Evolutionary conservation across 345 rosid genomes (phyloP), one percentile per base, ranked within the genome.

Genomic region (Fremontodendron californicum): DNA sequence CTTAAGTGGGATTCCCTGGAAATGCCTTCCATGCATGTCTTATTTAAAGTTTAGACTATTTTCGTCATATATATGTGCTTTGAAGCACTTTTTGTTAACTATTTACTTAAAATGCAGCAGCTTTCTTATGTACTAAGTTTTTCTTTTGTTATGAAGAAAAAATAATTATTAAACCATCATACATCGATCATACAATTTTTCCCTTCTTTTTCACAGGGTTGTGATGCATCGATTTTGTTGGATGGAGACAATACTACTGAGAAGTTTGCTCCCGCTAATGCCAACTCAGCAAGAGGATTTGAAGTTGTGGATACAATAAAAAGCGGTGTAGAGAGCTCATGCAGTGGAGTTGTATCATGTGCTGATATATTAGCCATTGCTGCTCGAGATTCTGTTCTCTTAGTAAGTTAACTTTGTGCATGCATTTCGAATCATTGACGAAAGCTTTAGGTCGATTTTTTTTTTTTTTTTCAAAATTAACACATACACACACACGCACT

Each of bases 321-420:
- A 83, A 66, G 74, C 10, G 91, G 91, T 2, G 89, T 91, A 51
- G 98, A 94, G 84, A 82, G 77, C 25, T 82, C 82, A 49, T 92
- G 97, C 82, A 86, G 87, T 40, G 96, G 92, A 33, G 81, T 89
- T 75, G 94, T 90, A 23, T 92, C 94, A 0, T 92, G 96, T 76
- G 92, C 92, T 42, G 97, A 93, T 81, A 87, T 91, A 74, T 78
- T 93, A 43, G 66, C 93, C 64, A 70, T 92, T n/a, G 89, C 93
- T 43, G 91, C 98, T 37, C 79, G 97, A 2, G 97, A 94, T 77
- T 89, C 97, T 0, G 90, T 87, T 48, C 68, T 84, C 80, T 77
- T 94, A 40, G 97, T 92, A 83, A 82, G 91, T 81, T 67, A 52
- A 52, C 13, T 25, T 37, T 0, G 15, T 35, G 10, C 23, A 54